phyloP scores from a whole-genome alignment of 139 green algal species.

The Eudorina sp. region DNA sequence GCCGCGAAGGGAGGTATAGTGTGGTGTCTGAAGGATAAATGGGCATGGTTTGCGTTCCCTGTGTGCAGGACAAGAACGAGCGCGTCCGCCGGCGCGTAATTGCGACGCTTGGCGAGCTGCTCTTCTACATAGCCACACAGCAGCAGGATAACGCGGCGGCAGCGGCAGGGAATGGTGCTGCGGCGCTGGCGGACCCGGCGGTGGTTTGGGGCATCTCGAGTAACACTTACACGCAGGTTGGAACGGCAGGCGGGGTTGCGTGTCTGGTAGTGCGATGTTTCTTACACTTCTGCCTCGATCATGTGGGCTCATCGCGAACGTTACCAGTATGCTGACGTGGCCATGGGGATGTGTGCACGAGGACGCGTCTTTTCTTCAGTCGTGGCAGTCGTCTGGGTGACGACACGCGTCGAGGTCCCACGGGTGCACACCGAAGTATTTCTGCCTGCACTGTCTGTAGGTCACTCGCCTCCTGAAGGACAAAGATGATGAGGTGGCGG shows the following conservation, averaged over 20 bases:
- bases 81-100: slow-evolving; percentile 85
- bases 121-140: slow-evolving; percentile 97
- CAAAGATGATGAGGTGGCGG: slow-evolving; percentile 86
- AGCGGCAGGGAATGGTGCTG: slow-evolving; percentile 1
- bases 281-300: no score
- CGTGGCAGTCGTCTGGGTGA: no score
- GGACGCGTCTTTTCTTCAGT: no score
- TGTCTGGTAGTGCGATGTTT: no score
- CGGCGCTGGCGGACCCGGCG: slow-evolving; percentile 36
- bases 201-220: slow-evolving; percentile 43
- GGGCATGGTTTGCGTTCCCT: background rate
- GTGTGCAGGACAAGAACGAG: slow-evolving; percentile 80
- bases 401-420: no score
- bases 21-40: background rate
- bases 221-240: slow-evolving; percentile 41
- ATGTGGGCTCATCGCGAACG: no score
- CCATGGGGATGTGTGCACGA: no score
- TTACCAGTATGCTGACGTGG: no score
- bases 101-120: slow-evolving; percentile 92
- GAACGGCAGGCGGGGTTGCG: no score
- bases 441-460: background rate
- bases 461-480: slow-evolving; percentile 74
- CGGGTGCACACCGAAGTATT: no score
- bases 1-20: no score
- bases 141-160: slow-evolving; percentile 66